Percentiles rank a stretch among this genome's conserved stretches.
These are phyloP conservation scores for Neofusicoccum kwambonambiense DNA, from an alignment of 2,329 filamentous ascomycete species.

Conservation along the genomic window DNA sequence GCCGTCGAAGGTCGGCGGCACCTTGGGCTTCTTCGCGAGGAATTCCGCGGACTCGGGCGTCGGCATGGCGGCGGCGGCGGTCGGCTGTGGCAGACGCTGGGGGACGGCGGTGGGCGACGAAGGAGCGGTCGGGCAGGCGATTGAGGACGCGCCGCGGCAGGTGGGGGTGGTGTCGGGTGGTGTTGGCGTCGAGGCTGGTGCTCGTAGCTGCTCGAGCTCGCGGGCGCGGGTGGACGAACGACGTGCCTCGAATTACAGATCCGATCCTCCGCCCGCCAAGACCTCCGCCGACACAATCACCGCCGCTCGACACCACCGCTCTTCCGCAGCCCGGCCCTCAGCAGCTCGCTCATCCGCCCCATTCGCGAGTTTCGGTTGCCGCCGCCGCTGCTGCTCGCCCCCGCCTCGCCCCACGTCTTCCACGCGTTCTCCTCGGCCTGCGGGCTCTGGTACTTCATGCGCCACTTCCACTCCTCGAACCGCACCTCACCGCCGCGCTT, in stretches of 20 bases:
- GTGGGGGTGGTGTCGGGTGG: not conserved
- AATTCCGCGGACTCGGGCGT: constrained; percentile 80
- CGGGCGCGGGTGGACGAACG: constrained; percentile 9
- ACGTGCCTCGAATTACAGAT: constrained; percentile 3
- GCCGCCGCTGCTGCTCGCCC: not conserved
- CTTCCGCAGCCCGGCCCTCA: constrained; percentile 12
- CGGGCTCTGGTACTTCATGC: constrained; percentile 37
- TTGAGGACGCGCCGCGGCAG: constrained; percentile 2
- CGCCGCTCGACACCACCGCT: not conserved
- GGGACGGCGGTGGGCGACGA: not conserved
- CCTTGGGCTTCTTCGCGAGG: constrained; percentile 79
- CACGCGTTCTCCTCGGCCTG: constrained; percentile 29
- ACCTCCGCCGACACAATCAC: not conserved
- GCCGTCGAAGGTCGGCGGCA: constrained; percentile 79
- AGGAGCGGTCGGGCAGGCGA: not conserved
- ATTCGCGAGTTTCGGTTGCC: not conserved
- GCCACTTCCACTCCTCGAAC: constrained; percentile 43
- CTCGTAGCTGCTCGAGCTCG: not conserved
- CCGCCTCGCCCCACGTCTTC: constrained; percentile 25
- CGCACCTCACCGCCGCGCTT: constrained; percentile 23
- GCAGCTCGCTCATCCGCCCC: not conserved
- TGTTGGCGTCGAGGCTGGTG: not conserved
- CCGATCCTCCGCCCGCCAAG: not conserved
- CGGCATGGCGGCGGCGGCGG: constrained; percentile 60
- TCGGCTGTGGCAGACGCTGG: not conserved